phyloP scores from a whole-genome alignment of 139 green algal species.

The Chlorella sp. region DNA sequence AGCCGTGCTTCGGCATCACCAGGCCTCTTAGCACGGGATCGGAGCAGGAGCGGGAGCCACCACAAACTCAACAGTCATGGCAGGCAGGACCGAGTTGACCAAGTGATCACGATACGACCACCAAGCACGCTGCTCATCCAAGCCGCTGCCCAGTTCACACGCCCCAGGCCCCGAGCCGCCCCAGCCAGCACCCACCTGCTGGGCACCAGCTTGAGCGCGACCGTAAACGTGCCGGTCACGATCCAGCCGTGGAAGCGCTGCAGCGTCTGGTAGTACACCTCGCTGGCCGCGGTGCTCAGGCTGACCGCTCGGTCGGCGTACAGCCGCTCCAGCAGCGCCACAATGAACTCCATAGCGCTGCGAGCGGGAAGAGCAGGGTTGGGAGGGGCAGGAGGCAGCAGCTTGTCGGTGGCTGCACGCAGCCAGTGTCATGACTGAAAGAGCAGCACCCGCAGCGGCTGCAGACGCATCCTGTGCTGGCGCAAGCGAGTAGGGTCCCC shows the following conservation, averaged over 20 bases:
- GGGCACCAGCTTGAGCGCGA: slow-evolving; percentile 60
- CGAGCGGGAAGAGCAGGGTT: neutral
- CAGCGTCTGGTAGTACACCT: slow-evolving; percentile 73
- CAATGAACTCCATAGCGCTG: slow-evolving; percentile 82
- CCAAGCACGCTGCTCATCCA: no score
- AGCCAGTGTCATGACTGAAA: no score
- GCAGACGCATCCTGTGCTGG: neutral
- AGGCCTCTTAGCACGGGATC: no score
- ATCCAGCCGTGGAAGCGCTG: slow-evolving; percentile 81
- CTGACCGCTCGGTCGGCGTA: slow-evolving; percentile 37
- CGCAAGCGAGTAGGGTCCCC: neutral
- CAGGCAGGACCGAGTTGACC: no score
- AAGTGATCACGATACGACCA: no score
- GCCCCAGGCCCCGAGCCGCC: no score
- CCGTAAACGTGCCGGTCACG: slow-evolving; percentile 69
- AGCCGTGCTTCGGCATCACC: no score
- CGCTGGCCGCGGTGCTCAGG: slow-evolving; percentile 52
- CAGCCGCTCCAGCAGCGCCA: slow-evolving; percentile 60
- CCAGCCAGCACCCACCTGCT: slow-evolving; percentile 1
- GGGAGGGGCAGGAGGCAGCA: neutral
- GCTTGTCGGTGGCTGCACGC: neutral
- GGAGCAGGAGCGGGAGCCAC: no score
- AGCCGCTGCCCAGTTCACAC: no score
- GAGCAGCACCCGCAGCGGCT: neutral
- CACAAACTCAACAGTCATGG: no score